Evolutionary conservation across 2,329 filamentous ascomycete genomes (phyloP).

Genomic region (Domatiomyces catenatus): DNA sequence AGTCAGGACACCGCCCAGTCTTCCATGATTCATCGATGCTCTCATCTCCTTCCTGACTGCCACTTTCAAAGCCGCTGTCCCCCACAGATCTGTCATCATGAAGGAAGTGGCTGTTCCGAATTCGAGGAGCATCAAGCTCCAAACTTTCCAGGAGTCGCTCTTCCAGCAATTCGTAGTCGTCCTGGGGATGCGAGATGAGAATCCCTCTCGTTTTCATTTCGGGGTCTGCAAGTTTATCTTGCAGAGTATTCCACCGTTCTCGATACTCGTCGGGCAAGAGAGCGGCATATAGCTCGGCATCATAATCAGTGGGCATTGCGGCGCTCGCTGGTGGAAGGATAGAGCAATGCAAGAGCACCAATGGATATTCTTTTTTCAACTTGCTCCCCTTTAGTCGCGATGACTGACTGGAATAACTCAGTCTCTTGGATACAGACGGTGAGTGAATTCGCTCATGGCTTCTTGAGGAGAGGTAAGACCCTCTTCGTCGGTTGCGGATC

Average conservation of each 20-base stretch:
- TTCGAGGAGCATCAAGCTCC: conserved; percentile 39
- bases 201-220: conserved; percentile 43
- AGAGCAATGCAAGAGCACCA: conserved; percentile 47
- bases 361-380: conserved; percentile 34
- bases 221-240: conserved; percentile 38
- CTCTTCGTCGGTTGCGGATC: conserved; percentile 16
- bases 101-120: conserved; percentile 45
- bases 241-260: conserved; percentile 36
- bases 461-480: conserved; percentile 12
- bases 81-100: conserved; percentile 13
- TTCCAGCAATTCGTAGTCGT: conserved; percentile 48
- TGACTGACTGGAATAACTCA: conserved; percentile 4
- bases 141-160: conserved; percentile 46
- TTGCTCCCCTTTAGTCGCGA: conserved; percentile 19
- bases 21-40: conserved; percentile 12
- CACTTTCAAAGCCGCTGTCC: conserved; percentile 22
- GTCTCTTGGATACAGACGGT: conserved; percentile 13
- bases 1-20: conserved; percentile 32
- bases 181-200: conserved; percentile 46
- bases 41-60: conserved; percentile 23
- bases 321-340: conserved; percentile 39
- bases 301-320: conserved; percentile 27
- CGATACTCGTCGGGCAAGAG: conserved; percentile 33
- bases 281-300: conserved; percentile 32
- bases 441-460: conserved; percentile 12